Conservation (phyloP, 495 filamentous ascomycete species). For the Staphylotrichum longicolle region DNA sequence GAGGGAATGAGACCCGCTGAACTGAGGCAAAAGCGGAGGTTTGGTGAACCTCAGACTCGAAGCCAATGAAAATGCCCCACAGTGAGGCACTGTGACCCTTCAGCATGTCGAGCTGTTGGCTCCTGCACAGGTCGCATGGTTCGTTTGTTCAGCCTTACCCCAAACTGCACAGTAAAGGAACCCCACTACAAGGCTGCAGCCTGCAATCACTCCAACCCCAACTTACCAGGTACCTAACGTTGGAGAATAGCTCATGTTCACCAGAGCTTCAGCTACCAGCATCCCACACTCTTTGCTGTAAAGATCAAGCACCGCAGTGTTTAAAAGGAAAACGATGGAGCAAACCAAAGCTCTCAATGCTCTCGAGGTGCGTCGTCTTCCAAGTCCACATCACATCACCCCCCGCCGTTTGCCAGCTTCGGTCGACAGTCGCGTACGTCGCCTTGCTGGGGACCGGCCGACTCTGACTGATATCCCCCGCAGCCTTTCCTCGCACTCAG, state of each 20-base stretch:
- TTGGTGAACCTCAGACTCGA: too few species aligned
- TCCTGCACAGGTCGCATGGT: too few species aligned
- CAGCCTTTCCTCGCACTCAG: slow-evolving; percentile 85
- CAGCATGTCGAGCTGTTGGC: too few species aligned
- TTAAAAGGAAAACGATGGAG: slow-evolving; percentile 59
- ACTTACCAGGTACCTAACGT: neutral
- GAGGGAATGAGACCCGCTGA: too few species aligned
- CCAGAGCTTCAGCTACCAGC: neutral
- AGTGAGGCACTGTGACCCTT: too few species aligned
- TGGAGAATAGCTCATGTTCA: neutral
- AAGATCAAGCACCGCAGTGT: neutral
- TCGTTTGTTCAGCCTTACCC: slow-evolving; percentile 20
- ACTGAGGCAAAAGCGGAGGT: too few species aligned
- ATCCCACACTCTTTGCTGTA: neutral
- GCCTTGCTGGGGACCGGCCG: too few species aligned
- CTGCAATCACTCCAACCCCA: neutral
- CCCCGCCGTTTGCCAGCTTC: slow-evolving; percentile 6
- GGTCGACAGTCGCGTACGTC: neutral
- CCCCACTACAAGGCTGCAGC: slow-evolving; percentile 21
- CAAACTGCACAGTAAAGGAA: neutral
- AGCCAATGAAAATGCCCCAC: too few species aligned
- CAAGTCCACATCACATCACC: neutral
- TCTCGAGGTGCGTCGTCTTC: slow-evolving; percentile 51
- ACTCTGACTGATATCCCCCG: neutral
- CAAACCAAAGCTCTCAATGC: slow-evolving; percentile 82